phyloP scores from a whole-genome alignment of 805 yeast genomes.

The Brettanomyces naardenensis region DNA sequence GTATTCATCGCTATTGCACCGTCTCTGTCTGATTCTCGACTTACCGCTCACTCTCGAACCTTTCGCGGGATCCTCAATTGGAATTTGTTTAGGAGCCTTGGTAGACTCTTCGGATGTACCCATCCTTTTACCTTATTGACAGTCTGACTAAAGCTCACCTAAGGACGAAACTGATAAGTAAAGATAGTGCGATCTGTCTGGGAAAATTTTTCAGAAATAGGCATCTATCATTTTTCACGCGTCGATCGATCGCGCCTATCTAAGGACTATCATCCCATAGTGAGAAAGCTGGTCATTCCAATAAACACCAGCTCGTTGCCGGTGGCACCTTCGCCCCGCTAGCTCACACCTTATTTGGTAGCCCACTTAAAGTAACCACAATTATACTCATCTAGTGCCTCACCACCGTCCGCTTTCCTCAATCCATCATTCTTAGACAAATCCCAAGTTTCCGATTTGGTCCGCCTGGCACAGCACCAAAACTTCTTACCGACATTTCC shows the following conservation, averaged over 20 bases:
- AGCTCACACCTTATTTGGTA: conserved; percentile 6
- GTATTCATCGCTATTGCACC: too few species aligned
- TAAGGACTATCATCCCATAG: too few species aligned
- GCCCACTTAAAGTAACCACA: conserved; percentile 53
- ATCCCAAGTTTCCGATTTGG: conserved; percentile 18
- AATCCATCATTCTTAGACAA: conserved; percentile 15
- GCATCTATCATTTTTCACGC: too few species aligned
- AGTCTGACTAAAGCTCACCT: too few species aligned
- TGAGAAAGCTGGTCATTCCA: too few species aligned
- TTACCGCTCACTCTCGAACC: conserved; percentile 26
- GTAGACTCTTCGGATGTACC: conserved; percentile 4
- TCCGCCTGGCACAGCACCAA: conserved; percentile 42
- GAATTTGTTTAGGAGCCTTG: conserved; percentile 2
- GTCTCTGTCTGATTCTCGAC: conserved; percentile 6
- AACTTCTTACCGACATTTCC: conserved; percentile 42
- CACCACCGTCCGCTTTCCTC: conserved; percentile 2
- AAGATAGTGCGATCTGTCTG: too few species aligned
- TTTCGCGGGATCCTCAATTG: conserved; percentile 15
- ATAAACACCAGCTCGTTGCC: too few species aligned
- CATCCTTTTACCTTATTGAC: conserved; percentile 1
- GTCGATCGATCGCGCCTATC: too few species aligned
- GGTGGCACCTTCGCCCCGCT: too few species aligned
- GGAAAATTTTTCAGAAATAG: too few species aligned
- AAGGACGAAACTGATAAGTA: too few species aligned
- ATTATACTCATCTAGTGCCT: conserved; percentile 22